phyloP scores from a whole-genome alignment of 495 filamentous ascomycete genomes.

The Lepraria neglecta region DNA sequence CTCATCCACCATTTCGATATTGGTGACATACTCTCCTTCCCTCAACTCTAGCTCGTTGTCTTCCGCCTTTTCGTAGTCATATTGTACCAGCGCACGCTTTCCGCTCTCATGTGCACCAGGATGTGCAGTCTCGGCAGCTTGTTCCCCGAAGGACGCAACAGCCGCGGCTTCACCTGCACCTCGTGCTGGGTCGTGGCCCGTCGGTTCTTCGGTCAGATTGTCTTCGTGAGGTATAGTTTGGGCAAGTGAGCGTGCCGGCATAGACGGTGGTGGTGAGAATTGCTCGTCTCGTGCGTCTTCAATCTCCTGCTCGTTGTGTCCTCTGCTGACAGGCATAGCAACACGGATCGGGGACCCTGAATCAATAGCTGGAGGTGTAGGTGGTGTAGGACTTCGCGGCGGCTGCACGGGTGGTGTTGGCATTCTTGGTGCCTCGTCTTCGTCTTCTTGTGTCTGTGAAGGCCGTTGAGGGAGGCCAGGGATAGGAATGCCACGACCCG shows the following conservation, averaged over 20 bases:
- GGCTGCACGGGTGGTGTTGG: constrained; percentile 51
- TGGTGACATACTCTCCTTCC: constrained; percentile 88
- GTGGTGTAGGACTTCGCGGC: constrained; percentile 56
- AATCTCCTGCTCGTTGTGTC: constrained; percentile 47
- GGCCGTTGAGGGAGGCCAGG: constrained; percentile 63
- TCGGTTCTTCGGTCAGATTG: constrained; percentile 57
- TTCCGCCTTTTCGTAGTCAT: constrained; percentile 95
- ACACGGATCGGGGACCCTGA: constrained; percentile 72
- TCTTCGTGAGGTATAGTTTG: constrained; percentile 55
- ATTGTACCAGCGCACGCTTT: constrained; percentile 72
- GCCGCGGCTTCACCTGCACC: constrained; percentile 49
- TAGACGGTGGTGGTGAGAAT: constrained; percentile 41
- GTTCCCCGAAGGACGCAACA: constrained; percentile 37
- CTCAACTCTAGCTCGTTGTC: constrained; percentile 88
- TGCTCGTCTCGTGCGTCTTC: constrained; percentile 48
- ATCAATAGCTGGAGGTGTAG: constrained; percentile 46
- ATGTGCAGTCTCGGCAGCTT: constrained; percentile 30
- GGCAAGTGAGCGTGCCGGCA: constrained; percentile 54
- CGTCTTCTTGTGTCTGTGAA: constrained; percentile 41
- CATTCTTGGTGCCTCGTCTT: constrained; percentile 47
- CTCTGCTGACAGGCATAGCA: constrained; percentile 75
- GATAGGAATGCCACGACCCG: constrained; percentile 55
- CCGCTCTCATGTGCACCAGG: constrained; percentile 38
- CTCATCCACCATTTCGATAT: constrained; percentile 93
- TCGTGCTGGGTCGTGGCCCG: constrained; percentile 56